Base-by-base conservation (phyloP, 2,329 filamentous ascomycete species). In the Nothophoma quercina region DNA sequence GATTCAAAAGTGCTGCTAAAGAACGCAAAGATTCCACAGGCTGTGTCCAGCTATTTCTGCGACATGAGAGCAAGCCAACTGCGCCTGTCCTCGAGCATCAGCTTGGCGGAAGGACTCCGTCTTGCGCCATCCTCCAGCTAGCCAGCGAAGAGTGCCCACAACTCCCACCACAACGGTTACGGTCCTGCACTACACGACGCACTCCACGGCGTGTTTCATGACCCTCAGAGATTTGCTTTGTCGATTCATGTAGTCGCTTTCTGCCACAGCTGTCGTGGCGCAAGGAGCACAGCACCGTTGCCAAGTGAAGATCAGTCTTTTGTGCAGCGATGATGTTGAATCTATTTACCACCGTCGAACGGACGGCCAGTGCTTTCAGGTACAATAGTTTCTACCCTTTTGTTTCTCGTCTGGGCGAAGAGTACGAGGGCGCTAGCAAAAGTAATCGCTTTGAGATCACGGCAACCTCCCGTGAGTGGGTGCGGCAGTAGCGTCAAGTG, bases 301-400 rank as follows among this genome's bases (percentile, higher is more conserved):
- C 65, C 65, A 64, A 69, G 65, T 53, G 57, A 54, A 51, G 57
- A 60, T 63, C 60, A 46, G 21, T 58, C 56, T 67, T 62, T 55
- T 63, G 50, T 67, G 65, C 62, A 57, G 56, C 59, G 28, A 54
- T 56, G 62, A 57, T 22, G 26, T 33, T 12, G 43, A 46, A 18
- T 32, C 21, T 32, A 39, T 39, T 50, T 55, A 44, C 51, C 46
- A 35, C 43, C 52, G 47, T 48, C 44, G 52, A 55, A 50, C 26
- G 28, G 47, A 51, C 52, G 39, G 47, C 59, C 56, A 52, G 29
- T 53, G 45, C 59, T 61, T 35, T 57, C 60, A 63, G 58, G 55
- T 56, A 65, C 60, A 55, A 49, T 52, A 29, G n/a, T 32, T 34
- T 34, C 40, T 15, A 19, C 18, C 21, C 43, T 40, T 25, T 36